Conservation (phyloP, 345 rosid genomes). For the Aquilaria malaccensis region DNA sequence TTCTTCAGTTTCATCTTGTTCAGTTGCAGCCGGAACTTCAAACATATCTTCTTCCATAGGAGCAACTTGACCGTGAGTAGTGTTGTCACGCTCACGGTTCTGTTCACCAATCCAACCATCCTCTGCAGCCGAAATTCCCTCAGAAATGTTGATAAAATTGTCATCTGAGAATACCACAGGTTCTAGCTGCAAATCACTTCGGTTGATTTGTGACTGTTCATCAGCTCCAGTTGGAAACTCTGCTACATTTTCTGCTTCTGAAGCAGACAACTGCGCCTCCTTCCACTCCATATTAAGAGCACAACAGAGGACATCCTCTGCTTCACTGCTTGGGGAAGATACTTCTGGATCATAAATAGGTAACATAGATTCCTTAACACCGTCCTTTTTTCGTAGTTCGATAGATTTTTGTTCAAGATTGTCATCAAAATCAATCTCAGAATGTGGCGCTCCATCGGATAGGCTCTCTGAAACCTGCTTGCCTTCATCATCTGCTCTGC, state of each 20-base stretch:
- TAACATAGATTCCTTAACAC: conserved; percentile 9
- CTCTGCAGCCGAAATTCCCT: conserved; percentile 21
- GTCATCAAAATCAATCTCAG: conserved; percentile 30
- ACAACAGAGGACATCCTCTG: conserved; percentile 19
- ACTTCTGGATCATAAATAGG: conserved; percentile 14
- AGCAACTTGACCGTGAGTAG: no score
- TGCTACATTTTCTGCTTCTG: conserved; percentile 19
- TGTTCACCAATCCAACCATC: no score
- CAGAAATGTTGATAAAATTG: conserved; percentile 5
- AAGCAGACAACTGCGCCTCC: conserved; percentile 18
- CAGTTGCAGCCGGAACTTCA: no score
- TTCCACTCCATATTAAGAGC: conserved; percentile 47
- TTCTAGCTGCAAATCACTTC: conserved; percentile 11
- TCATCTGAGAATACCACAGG: conserved; percentile 11
- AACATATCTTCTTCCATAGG: no score
- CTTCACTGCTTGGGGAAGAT: conserved; percentile 11
- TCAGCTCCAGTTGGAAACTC: conserved; percentile 18
- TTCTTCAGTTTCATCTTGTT: no score
- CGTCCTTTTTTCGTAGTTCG: conserved; percentile 10
- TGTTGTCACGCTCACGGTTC: no score
- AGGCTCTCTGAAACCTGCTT: conserved; percentile 27
- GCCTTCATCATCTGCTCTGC: conserved; percentile 15
- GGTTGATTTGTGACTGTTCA: conserved; percentile 15
- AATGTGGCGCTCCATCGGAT: conserved; percentile 31
- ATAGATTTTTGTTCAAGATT: neutral